Percentiles rank a stretch among this genome's conserved stretches.
These are phyloP conservation scores for Phytophthora hibernalis DNA, from an alignment of 352 stramenopile genomes.

Conservation along the genomic window DNA sequence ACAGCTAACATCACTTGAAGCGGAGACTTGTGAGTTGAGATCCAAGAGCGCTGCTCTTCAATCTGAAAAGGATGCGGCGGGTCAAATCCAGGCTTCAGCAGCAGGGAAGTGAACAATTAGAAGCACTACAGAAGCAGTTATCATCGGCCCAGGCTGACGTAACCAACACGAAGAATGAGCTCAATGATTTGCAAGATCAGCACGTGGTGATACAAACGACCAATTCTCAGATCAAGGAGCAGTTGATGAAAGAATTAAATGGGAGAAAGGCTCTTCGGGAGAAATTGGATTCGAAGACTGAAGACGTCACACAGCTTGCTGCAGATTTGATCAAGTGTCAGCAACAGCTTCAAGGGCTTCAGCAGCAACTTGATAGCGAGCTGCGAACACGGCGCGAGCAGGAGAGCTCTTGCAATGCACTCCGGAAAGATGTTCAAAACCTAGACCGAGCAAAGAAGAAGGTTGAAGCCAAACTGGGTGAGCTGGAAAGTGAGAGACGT, in stretches of 20 bases:
- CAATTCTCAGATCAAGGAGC: constrained; percentile 59
- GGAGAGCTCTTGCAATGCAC: constrained; percentile 17
- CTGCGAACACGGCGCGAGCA: constrained; percentile 20
- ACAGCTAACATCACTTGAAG: constrained; percentile 19
- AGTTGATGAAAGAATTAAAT: constrained; percentile 64
- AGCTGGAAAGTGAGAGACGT: constrained; percentile 38
- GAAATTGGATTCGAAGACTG: constrained; percentile 38
- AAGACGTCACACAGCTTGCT: constrained; percentile 15
- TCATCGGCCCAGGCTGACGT: constrained; percentile 16
- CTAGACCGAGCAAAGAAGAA: constrained; percentile 30
- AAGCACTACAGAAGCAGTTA: constrained; percentile 26
- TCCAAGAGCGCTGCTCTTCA: constrained; percentile 20
- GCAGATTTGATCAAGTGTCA: constrained; percentile 13
- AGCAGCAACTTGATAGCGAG: constrained; percentile 27
- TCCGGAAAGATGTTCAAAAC: constrained; percentile 20
- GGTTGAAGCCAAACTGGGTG: constrained; percentile 19
- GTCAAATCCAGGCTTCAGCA: background rate
- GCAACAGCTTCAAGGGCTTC: too few species aligned
- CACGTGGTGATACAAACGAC: constrained; percentile 46
- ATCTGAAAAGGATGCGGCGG: constrained; percentile 2
- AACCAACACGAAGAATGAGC: constrained; percentile 31
- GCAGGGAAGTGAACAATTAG: constrained; percentile 8
- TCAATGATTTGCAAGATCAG: constrained; percentile 49
- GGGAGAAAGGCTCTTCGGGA: constrained; percentile 49
- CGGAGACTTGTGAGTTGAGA: constrained; percentile 16